These are phyloP conservation scores for Phragmites australis DNA, from an alignment of 176 grass and related monocot species.

Conservation along the genomic window DNA sequence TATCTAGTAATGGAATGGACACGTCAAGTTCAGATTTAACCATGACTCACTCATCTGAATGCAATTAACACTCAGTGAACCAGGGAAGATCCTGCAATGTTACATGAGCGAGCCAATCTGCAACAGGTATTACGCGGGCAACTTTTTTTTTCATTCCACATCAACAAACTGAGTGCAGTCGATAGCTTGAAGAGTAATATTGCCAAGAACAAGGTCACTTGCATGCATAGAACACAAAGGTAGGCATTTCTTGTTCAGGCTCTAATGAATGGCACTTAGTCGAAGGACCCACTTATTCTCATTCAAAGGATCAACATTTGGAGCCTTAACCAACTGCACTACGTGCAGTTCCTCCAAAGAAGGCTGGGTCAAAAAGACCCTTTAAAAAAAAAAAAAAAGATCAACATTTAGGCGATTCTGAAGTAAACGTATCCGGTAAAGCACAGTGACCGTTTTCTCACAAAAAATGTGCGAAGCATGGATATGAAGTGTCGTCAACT, in stretches of 20 bases:
- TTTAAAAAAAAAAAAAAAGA: too few relatives aligned
- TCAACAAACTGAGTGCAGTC: constrained; percentile 78
- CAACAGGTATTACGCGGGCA: neutral
- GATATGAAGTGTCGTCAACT: constrained; percentile 46
- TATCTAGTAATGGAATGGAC: neutral
- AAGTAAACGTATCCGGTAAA: constrained; percentile 81
- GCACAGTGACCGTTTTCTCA: constrained; percentile 50
- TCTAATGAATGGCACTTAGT: constrained; percentile 78
- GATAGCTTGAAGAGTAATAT: constrained; percentile 84
- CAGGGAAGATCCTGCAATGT: neutral
- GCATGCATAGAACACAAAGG: constrained; percentile 75
- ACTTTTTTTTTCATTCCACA: constrained; percentile 45
- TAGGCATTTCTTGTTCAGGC: constrained; percentile 90
- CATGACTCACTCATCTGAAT: neutral
- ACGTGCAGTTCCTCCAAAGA: too few relatives aligned
- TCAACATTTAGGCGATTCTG: constrained; percentile 89
- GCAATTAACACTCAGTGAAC: neutral
- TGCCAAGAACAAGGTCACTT: constrained; percentile 75
- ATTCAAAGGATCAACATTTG: constrained; percentile 81
- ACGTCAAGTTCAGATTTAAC: neutral
- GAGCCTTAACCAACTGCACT: too few relatives aligned
- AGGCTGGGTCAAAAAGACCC: too few relatives aligned
- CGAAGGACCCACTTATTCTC: constrained; percentile 81
- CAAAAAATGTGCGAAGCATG: constrained; percentile 89
- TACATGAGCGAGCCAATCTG: neutral